Conservation (phyloP, 164 flowering plant species). For the Magnolia kwangsiensis region DNA sequence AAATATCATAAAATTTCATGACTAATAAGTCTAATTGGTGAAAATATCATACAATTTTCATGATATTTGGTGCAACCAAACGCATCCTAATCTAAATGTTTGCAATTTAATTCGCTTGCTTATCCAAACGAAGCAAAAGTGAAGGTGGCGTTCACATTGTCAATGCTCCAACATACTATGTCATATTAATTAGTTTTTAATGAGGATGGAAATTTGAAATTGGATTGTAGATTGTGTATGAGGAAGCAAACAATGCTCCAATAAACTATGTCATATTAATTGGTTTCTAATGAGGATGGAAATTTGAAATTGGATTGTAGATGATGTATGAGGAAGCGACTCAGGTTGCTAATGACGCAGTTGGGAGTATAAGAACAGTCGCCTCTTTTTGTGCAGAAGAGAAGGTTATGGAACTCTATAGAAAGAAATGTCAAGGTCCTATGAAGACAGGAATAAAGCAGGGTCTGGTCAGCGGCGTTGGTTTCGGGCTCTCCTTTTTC, state of each 20-base stretch:
- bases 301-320: conserved; percentile 23
- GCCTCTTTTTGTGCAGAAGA: conserved; percentile 72
- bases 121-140: no score
- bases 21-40: no score
- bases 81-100: no score
- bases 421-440: conserved; percentile 42
- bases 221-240: conserved; percentile 39
- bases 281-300: neutral
- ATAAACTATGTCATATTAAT: neutral
- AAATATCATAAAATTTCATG: no score
- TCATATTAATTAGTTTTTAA: neutral
- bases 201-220: neutral
- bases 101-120: no score
- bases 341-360: conserved; percentile 67
- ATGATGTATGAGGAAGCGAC: conserved; percentile 56
- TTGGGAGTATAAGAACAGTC: conserved; percentile 60
- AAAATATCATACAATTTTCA: no score
- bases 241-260: conserved; percentile 35
- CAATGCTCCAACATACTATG: neutral
- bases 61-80: no score
- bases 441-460: conserved; percentile 29
- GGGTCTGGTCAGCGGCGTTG: conserved; percentile 39
- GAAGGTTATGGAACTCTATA: conserved; percentile 34
- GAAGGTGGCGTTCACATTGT: no score
- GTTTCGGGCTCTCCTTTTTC: conserved; percentile 39